Evolutionary conservation across 345 rosid species (phyloP), one percentile per base, ranked within the genome.

Genomic region (Lagerstroemia speciosa): DNA sequence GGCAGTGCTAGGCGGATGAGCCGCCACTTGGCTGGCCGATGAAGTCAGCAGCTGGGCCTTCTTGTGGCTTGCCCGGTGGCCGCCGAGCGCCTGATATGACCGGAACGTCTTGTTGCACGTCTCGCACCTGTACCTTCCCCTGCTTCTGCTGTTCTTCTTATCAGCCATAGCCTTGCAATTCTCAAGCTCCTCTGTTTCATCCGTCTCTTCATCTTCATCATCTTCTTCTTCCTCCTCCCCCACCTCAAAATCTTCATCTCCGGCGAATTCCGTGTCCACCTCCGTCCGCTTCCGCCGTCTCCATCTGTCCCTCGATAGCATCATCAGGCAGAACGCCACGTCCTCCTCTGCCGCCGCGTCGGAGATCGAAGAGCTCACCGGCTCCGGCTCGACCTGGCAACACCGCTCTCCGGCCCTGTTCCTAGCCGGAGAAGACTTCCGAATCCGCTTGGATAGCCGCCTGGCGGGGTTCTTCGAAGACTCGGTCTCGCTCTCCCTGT

Each of bases 61-160:
- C 79, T 86, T 89, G 80, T 93, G 98, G 61, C 97, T 93, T 66
- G 98, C 98, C 68, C 93, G 72, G 70, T 94, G 99, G 1, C 97
- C 94, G 62, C 97, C 96, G 48, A 94, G 72, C 27, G 96, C 99
- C 79, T 91, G 98, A 78, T 91, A 94, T 15, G 99, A 91, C 76
- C 84, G 89, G 60, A 94, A 91, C 64, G 80, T 83, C 73, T 83
- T 88, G 9, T 78, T 87, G 74, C 99, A 94, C 40, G 96, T 89
- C 61, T 91, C 95, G 38, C 99, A 94, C 74, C 75, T 83, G 82
- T 84, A 86, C 68, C 81, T 91, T 60, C 83, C 80, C 69, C 63
- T 64, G 78, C 71, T 78, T 76, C 53, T 72, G 76, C 64, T 69
- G 70, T 66, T 73, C 79, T 31, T 73, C 81, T 31, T 83, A 78